Evolutionary conservation across 2,329 filamentous ascomycete genomes (phyloP), one percentile per base, ranked within the genome.

Genomic region (Fusarium sp.): DNA sequence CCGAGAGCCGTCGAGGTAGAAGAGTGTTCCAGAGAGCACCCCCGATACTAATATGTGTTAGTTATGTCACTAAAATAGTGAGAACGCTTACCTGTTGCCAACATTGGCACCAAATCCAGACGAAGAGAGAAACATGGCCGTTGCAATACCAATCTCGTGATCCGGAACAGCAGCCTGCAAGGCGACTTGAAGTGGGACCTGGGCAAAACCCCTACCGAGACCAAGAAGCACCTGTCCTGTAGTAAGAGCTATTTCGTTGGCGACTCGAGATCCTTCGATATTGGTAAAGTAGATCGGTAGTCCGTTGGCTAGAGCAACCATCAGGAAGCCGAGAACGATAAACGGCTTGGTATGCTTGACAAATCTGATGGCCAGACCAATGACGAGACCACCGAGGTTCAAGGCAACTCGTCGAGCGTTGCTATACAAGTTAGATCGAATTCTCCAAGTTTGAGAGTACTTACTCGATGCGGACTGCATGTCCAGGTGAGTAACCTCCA

Each of bases 11-110:
- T 2, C 68, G 50, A 0, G 73, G 73, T 0, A 75, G 33, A 0
- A 75, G 50, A 1, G 73, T 74, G 45, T 75, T 75, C 73, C 73
- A 75, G 1, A 75, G 71, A 1, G 70, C 73, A 1, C 73, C 73
- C 1, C 73, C 75, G 9, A 75, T 59, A 2, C 73, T 75, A 0
- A 56, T 62, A 12, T n/a, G 25, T 32, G 25, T 52, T 52, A 52
- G 47, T n/a, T 7, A 7, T 30, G 27, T 30, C 27, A 6, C 6
- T 6, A 7, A 30, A 30, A 7, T 7, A 30, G 27, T 30, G 27
- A 30, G 27, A 30, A 30, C 6, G 2, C 27, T 52, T 30, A 3
- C 47, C 47, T 52, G 47, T 52, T 52, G 1, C 73, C 73, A 1
- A 75, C 59, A 10, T 75, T 75, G 6, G 73, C 75, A 2, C 73